phyloP scores from a whole-genome alignment of 1,284 basidiomycete genomes.

The Ceratobasidium sp. region DNA sequence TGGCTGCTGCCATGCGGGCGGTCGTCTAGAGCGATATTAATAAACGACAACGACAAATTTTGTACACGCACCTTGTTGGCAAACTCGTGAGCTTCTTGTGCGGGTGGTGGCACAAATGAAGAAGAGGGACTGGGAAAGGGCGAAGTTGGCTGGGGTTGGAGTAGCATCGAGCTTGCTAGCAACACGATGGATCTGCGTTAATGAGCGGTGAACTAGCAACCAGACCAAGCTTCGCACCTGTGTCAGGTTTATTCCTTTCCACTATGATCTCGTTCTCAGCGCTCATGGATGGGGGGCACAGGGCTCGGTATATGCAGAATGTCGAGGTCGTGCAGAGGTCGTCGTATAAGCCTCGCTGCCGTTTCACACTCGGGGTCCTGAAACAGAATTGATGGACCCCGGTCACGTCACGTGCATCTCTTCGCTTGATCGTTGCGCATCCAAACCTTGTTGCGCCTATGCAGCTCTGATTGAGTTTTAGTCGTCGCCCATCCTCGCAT shows the following conservation, averaged over 20 bases:
- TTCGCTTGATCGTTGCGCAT: no score
- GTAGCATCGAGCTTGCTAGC: slow-evolving; percentile 55
- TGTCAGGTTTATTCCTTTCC: neutral
- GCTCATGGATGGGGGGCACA: neutral
- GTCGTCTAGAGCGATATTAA: slow-evolving; percentile 1
- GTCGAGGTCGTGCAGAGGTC: neutral
- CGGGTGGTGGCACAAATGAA: slow-evolving; percentile 68
- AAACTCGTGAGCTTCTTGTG: slow-evolving; percentile 68
- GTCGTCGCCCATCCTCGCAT: no score
- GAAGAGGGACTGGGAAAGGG: slow-evolving; percentile 73
- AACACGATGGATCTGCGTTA: slow-evolving; percentile 45
- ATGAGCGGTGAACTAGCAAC: slow-evolving; percentile 28
- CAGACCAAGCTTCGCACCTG: neutral
- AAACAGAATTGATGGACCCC: slow-evolving; percentile 11
- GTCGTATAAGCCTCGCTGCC: slow-evolving; percentile 12
- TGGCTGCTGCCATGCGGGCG: slow-evolving; percentile 31
- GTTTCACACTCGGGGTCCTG: slow-evolving; percentile 33
- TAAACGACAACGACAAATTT: slow-evolving; percentile 9
- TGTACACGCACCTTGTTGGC: slow-evolving; percentile 53
- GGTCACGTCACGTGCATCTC: slow-evolving; percentile 24
- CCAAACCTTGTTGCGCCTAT: no score
- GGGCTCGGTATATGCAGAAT: neutral
- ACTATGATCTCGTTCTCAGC: neutral
- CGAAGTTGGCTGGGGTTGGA: slow-evolving; percentile 55
- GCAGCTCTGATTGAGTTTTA: no score